Evolutionary conservation across 169 alveolate genomes (phyloP).

Genomic region (Cardiosporidium cionae): DNA sequence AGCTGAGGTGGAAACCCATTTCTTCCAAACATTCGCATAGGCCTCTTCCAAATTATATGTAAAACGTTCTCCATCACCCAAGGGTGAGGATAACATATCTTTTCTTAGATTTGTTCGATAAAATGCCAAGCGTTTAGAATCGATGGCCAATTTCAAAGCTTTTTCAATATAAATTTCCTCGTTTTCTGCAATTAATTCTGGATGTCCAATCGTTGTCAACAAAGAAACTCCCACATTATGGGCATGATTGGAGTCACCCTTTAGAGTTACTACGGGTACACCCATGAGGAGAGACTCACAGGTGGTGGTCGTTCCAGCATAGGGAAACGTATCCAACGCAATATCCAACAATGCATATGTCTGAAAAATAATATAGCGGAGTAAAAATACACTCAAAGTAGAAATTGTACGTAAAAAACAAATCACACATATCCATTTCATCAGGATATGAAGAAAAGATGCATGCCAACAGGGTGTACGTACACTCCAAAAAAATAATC

Average conservation of each 20-base stretch:
- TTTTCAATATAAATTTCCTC: slow-evolving; percentile 14
- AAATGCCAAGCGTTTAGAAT: background rate
- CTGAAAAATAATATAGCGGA: background rate
- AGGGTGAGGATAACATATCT: background rate
- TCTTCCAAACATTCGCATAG: background rate
- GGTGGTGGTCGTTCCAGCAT: slow-evolving; percentile 62
- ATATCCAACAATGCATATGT: slow-evolving; percentile 38
- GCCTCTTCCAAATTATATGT: background rate
- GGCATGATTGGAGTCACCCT: slow-evolving; percentile 37
- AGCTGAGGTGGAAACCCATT: background rate
- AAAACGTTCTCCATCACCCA: background rate
- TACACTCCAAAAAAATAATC: background rate
- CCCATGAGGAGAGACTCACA: slow-evolving; percentile 59
- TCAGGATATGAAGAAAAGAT: slow-evolving; percentile 8
- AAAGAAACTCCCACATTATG: slow-evolving; percentile 42
- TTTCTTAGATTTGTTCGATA: background rate
- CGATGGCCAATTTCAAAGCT: slow-evolving; percentile 9
- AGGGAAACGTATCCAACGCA: slow-evolving; percentile 56
- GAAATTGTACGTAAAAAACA: background rate
- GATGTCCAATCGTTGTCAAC: slow-evolving; percentile 16
- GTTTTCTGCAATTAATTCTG: slow-evolving; percentile 22
- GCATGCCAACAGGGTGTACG: background rate
- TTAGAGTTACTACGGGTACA: slow-evolving; percentile 52
- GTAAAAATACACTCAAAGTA: background rate
- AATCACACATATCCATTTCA: background rate